phyloP scores from a whole-genome alignment of 208 protist species.

The Trypanosoma lewisi region DNA sequence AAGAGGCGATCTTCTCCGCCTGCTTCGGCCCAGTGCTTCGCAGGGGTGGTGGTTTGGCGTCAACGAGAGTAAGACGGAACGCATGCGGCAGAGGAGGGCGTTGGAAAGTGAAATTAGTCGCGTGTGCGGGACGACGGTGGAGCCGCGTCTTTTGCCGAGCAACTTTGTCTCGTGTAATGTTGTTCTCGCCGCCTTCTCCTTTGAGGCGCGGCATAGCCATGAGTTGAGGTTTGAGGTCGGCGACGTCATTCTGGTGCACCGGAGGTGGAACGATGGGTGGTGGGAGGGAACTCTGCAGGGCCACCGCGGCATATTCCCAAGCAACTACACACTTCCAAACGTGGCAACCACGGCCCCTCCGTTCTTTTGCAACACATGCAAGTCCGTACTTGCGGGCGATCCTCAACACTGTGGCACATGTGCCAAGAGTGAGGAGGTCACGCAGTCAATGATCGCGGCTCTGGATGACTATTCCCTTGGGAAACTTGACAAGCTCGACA shows the following conservation, averaged over 20 bases:
- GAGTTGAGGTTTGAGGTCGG: constrained; percentile 48
- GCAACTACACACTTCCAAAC: constrained; percentile 84
- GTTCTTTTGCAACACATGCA: constrained; percentile 72
- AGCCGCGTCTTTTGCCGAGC: constrained; percentile 53
- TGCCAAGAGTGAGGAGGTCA: constrained; percentile 35
- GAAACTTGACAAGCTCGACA: constrained; percentile 9
- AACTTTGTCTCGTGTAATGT: constrained; percentile 79
- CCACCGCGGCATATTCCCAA: constrained; percentile 77
- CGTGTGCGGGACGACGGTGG: neutral
- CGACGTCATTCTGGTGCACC: constrained; percentile 71
- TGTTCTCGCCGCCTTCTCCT: constrained; percentile 52
- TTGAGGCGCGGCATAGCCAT: constrained; percentile 36
- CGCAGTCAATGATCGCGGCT: constrained; percentile 39
- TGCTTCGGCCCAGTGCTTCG: constrained; percentile 39
- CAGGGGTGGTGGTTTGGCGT: constrained; percentile 78
- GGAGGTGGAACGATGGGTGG: constrained; percentile 88
- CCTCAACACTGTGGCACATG: constrained; percentile 34
- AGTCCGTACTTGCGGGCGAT: constrained; percentile 21
- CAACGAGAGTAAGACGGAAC: constrained; percentile 25
- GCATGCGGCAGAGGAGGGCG: constrained; percentile 5
- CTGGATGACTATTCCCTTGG: constrained; percentile 38
- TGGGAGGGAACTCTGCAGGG: constrained; percentile 73
- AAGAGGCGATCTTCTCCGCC: constrained; percentile 52
- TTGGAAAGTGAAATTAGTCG: neutral
- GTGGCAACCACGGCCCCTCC: constrained; percentile 43